A percentile compares a stretch with the other conserved stretches of the same genome.
Conservation (phyloP, 176 grass and related monocot species). For the Oryza meyeriana region DNA sequence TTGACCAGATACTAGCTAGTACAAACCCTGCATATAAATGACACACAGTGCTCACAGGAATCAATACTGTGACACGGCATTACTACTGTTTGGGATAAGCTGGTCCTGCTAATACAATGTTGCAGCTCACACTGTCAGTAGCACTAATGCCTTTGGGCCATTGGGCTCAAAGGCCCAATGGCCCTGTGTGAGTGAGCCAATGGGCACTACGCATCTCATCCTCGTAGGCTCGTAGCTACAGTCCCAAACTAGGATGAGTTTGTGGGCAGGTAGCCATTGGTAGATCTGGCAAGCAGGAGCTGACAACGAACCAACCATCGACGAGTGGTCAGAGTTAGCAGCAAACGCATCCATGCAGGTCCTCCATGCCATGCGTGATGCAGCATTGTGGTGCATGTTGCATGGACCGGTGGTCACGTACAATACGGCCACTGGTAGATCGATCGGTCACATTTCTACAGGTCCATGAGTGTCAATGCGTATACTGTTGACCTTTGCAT, state of each 20-base stretch:
- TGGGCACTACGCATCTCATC: background rate
- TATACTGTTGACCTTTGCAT: background rate
- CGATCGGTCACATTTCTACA: background rate
- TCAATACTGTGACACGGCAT: background rate
- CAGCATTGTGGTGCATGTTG: background rate
- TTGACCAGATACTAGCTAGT: background rate
- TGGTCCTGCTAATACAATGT: conserved; percentile 21
- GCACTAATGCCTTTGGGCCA: conserved; percentile 1
- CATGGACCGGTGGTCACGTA: conserved; percentile 8
- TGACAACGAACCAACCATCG: background rate
- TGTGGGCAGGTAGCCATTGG: background rate
- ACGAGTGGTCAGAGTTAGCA: conserved; percentile 26
- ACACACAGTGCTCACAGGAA: background rate
- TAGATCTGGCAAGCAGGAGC: conserved; percentile 18
- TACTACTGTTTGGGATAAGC: background rate
- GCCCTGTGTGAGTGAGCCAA: background rate
- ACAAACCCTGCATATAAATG: background rate
- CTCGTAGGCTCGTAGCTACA: background rate
- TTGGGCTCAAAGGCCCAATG: background rate
- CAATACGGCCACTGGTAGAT: background rate
- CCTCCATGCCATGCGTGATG: background rate
- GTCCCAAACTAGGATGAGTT: background rate
- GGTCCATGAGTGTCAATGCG: background rate
- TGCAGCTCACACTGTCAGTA: background rate
- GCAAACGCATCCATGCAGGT: background rate